These are phyloP conservation scores for Salix caprea DNA, from an alignment of 345 rosid genomes.

Conservation along the genomic window DNA sequence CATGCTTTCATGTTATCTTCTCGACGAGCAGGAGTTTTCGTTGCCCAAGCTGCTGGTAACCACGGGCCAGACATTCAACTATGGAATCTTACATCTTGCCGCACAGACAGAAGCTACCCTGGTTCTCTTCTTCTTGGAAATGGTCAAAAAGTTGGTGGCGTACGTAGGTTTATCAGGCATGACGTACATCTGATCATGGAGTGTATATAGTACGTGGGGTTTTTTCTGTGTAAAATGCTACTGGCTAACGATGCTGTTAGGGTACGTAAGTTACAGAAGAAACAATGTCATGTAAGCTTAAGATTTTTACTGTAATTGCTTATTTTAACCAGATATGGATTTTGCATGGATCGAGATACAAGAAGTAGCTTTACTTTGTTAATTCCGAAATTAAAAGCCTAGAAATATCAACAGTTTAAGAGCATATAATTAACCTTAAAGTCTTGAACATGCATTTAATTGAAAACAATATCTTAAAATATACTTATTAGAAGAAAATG, in stretches of 20 bases:
- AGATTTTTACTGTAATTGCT: no score
- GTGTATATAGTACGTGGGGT: neutral
- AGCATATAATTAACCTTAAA: no score
- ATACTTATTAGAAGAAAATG: no score
- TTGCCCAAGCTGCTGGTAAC: slow-evolving; percentile 83
- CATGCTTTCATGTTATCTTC: slow-evolving; percentile 57
- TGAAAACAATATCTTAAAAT: no score
- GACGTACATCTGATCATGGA: neutral
- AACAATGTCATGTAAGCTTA: no score
- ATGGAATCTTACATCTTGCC: no score
- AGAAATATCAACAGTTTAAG: no score
- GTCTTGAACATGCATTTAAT: no score
- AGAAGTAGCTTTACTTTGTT: no score
- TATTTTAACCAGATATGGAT: no score
- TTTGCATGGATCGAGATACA: no score
- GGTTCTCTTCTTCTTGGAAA: slow-evolving; percentile 58
- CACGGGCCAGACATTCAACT: slow-evolving; percentile 56
- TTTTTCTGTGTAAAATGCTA: slow-evolving; percentile 44
- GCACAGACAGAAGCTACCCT: slow-evolving; percentile 59
- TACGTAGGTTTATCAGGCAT: slow-evolving; percentile 69
- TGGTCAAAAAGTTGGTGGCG: slow-evolving; percentile 49
- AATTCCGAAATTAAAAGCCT: no score
- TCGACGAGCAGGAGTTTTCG: slow-evolving; percentile 69
- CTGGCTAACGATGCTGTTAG: slow-evolving; percentile 61
- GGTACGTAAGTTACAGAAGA: slow-evolving; percentile 4